Conservation (phyloP, 306 rosid genomes). For the Abrus pulchellus region DNA sequence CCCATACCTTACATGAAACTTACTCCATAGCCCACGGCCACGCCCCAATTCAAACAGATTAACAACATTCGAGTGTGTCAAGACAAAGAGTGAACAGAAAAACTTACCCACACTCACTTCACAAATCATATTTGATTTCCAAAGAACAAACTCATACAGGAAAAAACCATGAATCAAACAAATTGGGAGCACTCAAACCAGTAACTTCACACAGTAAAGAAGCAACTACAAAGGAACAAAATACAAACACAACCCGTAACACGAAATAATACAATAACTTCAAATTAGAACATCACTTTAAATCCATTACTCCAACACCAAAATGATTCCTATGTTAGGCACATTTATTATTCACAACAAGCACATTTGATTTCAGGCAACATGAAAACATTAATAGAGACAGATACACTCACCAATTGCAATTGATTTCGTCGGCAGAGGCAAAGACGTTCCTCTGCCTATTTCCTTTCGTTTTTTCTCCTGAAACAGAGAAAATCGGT, state of each 20-base stretch:
- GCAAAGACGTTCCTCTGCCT: neutral
- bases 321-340: neutral
- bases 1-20: neutral
- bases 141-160: neutral
- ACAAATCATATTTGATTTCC: neutral
- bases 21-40: neutral
- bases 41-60: neutral
- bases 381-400: neutral
- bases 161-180: neutral
- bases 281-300: neutral
- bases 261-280: neutral
- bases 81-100: neutral
- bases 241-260: neutral
- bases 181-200: neutral
- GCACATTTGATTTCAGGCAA: neutral
- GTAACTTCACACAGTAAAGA: neutral
- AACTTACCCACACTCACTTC: neutral
- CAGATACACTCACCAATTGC: neutral
- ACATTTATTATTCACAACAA: neutral
- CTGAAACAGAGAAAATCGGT: neutral
- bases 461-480: neutral
- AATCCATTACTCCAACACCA: neutral
- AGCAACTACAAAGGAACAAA: neutral
- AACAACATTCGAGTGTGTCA: neutral
- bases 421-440: neutral